A percentile compares a stretch with the other conserved stretches of the same genome.
These are phyloP conservation scores for Kwoniella newhampshirensis DNA, from an alignment of 768 basidiomycete species.

Conservation along the genomic window DNA sequence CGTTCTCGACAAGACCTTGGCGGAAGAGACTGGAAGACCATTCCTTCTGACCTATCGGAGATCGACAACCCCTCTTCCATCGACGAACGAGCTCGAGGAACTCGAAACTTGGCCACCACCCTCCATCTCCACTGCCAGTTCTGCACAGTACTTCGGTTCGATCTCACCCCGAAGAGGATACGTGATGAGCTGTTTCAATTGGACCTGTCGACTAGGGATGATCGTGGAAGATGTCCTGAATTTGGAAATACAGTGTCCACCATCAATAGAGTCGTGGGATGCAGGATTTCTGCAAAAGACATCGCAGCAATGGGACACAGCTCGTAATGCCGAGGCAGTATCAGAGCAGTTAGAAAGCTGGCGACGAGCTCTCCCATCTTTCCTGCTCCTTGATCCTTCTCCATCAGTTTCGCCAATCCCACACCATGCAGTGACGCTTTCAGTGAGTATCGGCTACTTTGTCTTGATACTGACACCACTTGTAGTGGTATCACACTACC, in stretches of 20 bases:
- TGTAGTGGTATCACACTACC: slow-evolving; percentile 43
- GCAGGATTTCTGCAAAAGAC: slow-evolving; percentile 9
- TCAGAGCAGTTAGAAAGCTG: slow-evolving; percentile 23
- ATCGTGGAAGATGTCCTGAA: slow-evolving; percentile 42
- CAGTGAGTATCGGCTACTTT: slow-evolving; percentile 22
- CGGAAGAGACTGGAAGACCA: slow-evolving; percentile 47
- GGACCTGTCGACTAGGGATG: slow-evolving; percentile 34
- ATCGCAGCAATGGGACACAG: background rate
- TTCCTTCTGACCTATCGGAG: slow-evolving; percentile 34
- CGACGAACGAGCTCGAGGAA: slow-evolving; percentile 37
- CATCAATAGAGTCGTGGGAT: slow-evolving; percentile 15
- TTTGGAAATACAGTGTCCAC: slow-evolving; percentile 25
- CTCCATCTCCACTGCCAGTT: slow-evolving; percentile 16
- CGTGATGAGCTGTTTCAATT: slow-evolving; percentile 33
- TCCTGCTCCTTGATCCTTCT: slow-evolving; percentile 18
- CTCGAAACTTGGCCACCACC: slow-evolving; percentile 44
- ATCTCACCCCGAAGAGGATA: slow-evolving; percentile 25
- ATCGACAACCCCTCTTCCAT: slow-evolving; percentile 34
- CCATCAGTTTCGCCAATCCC: slow-evolving; percentile 25
- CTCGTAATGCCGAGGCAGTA: background rate
- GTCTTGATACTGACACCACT: background rate
- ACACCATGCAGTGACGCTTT: slow-evolving; percentile 35
- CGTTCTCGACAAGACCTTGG: slow-evolving; percentile 37
- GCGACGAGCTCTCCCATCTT: slow-evolving; percentile 16
- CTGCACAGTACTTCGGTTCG: slow-evolving; percentile 1